Evolutionary conservation across 306 rosid species (phyloP).

Genomic region (Sicyos baderoa): DNA sequence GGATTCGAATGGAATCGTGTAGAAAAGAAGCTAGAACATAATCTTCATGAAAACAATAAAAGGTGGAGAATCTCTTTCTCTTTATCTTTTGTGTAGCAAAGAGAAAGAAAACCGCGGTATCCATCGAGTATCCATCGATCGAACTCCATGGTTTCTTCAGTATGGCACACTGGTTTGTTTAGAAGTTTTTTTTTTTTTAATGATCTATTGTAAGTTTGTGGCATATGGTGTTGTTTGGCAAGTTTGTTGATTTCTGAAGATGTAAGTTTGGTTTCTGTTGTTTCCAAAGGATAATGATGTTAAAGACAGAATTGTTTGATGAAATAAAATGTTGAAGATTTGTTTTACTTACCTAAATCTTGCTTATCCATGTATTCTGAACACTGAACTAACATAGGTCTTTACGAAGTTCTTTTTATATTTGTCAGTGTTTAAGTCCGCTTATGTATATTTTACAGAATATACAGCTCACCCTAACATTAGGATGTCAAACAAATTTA

Average conservation of each 20-base stretch:
- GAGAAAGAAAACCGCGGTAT: no score
- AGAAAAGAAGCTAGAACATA: constrained; percentile 7
- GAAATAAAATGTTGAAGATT: background rate
- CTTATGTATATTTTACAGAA: no score
- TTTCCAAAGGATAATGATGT: background rate
- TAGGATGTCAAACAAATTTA: no score
- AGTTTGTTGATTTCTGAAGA: background rate
- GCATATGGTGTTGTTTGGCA: constrained; percentile 6
- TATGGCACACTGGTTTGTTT: background rate
- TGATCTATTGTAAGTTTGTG: background rate
- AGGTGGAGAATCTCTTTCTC: no score
- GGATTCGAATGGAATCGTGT: background rate
- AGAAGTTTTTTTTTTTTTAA: background rate
- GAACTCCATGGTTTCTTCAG: background rate
- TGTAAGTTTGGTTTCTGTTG: background rate
- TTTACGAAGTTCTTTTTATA: no score
- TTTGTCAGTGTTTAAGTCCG: no score
- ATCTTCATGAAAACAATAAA: constrained; percentile 3
- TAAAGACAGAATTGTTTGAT: background rate
- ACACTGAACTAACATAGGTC: background rate
- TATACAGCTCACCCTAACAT: no score
- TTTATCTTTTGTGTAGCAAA: no score
- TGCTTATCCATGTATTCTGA: background rate
- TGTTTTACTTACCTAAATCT: background rate
- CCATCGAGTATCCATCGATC: no score